Base-by-base conservation (phyloP, 2,329 filamentous ascomycete genomes). In the Cercospora brassicicola region DNA sequence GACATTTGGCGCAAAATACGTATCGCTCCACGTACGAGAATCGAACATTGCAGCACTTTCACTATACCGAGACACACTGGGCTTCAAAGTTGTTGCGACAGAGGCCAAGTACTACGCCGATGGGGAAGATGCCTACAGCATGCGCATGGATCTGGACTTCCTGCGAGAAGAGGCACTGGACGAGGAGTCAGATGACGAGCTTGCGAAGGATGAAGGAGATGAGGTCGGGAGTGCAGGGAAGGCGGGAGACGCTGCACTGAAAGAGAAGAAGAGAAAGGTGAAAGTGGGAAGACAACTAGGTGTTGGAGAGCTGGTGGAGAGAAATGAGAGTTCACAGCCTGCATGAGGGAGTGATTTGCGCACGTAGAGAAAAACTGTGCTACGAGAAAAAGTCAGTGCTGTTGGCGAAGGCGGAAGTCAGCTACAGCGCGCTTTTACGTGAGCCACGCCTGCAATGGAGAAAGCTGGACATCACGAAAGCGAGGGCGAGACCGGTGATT, bases 21-120 rank as follows among this genome's bases (percentile, higher is more conserved):
- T 99, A 77, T 96, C 92, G 36, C 88, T 99, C 36, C 95, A 99
- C 84, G 95, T 99, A 72, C 94, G 95, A 77, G 88, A 97, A 63
- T 95, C 91, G 81, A 99, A 99, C 85, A 87, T 88, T 69, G 95
- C 95, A 6, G 95, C 95, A 28, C 88, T 97, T 70, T 92, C 91
- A 76, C 87, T 99, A 23, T 99, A 99, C 87, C 90, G 93, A 75
- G 91, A 96, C 78, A 97, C 94, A 0, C 88, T 97, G 0, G 90
- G 92, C 64, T 98, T 97, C 85, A 87, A 89, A 78, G 91, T 92
- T 73, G 92, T 95, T 72, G 95, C 93, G 84, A 89, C 90, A 10
- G 93, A 96, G 82, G 79, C 87, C 59, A 95, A 94, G 82, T 97
- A 97, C 86, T 99, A 99, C 79, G 95, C 95, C 67, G 95, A 99